Evolutionary conservation across 2,329 filamentous ascomycete genomes (phyloP).

Genomic region (Phialemoniopsis sp.): DNA sequence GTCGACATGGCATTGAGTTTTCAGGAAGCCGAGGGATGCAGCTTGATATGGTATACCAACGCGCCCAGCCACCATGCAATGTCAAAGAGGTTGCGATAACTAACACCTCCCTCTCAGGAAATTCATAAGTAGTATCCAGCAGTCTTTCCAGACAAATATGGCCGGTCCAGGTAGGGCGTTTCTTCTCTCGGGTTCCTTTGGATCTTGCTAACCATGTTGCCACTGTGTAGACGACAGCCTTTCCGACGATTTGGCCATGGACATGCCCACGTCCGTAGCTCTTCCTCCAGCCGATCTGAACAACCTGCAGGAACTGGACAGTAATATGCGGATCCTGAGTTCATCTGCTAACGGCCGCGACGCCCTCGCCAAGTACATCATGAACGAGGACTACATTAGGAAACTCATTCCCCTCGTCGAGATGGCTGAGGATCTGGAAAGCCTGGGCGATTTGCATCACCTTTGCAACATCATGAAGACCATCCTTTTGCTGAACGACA

Average conservation of each 20-base stretch:
- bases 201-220: conserved; percentile 15
- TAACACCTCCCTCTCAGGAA: conserved; percentile 53
- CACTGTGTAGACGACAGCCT: conserved; percentile 68
- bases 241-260: conserved; percentile 79
- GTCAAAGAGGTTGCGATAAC: neutral
- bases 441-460: conserved; percentile 78
- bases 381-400: conserved; percentile 79
- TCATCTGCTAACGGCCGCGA: conserved; percentile 74
- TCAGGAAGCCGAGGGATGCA: conserved; percentile 93
- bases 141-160: conserved; percentile 60
- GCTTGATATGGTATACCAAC: conserved; percentile 71
- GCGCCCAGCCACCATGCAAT: conserved; percentile 3
- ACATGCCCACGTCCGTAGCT: conserved; percentile 65
- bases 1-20: conserved; percentile 98
- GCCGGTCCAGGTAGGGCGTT: conserved; percentile 53
- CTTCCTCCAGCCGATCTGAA: conserved; percentile 78
- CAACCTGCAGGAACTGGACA: conserved; percentile 80
- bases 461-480: conserved; percentile 98
- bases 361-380: conserved; percentile 80
- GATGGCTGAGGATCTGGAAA: conserved; percentile 88
- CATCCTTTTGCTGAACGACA: conserved; percentile 91
- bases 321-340: conserved; percentile 75
- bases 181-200: too few relatives aligned
- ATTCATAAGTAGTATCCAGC: conserved; percentile 84
- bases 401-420: conserved; percentile 84